Evolutionary conservation across 1,139 yeast genomes (phyloP).

Genomic region (Zygosaccharomyces pseudobailii): DNA sequence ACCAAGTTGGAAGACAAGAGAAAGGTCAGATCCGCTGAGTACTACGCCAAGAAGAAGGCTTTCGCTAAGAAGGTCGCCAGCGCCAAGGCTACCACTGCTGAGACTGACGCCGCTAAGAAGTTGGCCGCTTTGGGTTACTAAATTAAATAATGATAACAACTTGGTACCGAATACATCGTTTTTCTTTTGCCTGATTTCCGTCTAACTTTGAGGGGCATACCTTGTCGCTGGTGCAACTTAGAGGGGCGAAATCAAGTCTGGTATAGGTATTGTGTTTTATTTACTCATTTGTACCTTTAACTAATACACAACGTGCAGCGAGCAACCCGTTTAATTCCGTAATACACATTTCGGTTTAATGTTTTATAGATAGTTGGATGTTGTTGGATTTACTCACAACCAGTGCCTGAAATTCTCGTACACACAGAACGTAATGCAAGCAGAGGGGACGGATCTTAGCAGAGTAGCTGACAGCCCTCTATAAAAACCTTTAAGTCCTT

Average conservation of each 20-base stretch:
- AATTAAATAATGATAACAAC: slow-evolving; percentile 31
- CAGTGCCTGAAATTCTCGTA: slow-evolving; percentile 45
- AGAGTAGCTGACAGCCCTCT: slow-evolving; percentile 66
- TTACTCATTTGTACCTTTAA: slow-evolving; percentile 17
- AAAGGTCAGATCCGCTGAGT: slow-evolving; percentile 98
- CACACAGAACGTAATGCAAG: slow-evolving; percentile 63
- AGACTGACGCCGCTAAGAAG: slow-evolving; percentile 74
- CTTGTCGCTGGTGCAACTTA: not conserved
- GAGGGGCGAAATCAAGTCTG: slow-evolving; percentile 11
- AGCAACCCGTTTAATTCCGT: not conserved
- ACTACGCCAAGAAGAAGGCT: slow-evolving; percentile 98
- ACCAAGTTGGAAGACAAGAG: slow-evolving; percentile 99
- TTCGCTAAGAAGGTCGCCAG: slow-evolving; percentile 84
- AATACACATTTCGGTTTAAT: not conserved
- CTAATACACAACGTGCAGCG: slow-evolving; percentile 9
- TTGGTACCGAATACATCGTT: slow-evolving; percentile 15
- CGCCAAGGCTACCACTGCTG: slow-evolving; percentile 69
- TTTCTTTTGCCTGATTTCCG: slow-evolving; percentile 10
- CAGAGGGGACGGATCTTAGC: slow-evolving; percentile 64
- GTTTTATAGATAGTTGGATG: not conserved
- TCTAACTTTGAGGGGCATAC: slow-evolving; percentile 4
- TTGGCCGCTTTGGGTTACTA: slow-evolving; percentile 85
- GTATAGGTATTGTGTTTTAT: slow-evolving; percentile 17
- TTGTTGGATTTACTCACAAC: not conserved
- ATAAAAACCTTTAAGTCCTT: slow-evolving; percentile 62